Evolutionary conservation across 495 filamentous ascomycete genomes (phyloP).

Genomic region (Hamigera avellanea): DNA sequence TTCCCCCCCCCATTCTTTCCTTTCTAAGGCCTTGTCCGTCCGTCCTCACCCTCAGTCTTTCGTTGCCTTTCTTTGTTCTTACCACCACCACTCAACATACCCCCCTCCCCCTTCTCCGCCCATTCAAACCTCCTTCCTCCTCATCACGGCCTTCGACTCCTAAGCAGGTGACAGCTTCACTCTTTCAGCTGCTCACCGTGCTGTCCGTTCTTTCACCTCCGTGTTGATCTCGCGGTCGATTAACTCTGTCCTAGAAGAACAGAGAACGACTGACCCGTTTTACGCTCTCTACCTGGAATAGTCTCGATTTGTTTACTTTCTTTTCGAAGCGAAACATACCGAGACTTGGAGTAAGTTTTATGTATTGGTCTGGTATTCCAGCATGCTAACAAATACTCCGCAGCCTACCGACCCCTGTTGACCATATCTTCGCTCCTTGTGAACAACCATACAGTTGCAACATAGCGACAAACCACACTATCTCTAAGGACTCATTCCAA

Average conservation of each 20-base stretch:
- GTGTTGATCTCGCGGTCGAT: slow-evolving; percentile 6
- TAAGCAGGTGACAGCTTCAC: slow-evolving; percentile 66
- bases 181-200: slow-evolving; percentile 60
- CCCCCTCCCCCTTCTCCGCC: slow-evolving; percentile 25
- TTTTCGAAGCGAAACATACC: background rate
- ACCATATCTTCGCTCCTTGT: background rate
- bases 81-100: slow-evolving; percentile 35
- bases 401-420: slow-evolving; percentile 1
- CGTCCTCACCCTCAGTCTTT: slow-evolving; percentile 14
- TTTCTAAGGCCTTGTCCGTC: slow-evolving; percentile 8
- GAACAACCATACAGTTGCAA: background rate
- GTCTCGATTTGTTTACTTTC: background rate
- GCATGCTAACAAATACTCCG: background rate
- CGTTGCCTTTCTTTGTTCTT: slow-evolving; percentile 30
- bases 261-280: background rate
- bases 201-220: slow-evolving; percentile 39
- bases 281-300: slow-evolving; percentile 1
- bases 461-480: background rate
- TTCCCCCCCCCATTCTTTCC: slow-evolving; percentile 5
- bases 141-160: slow-evolving; percentile 15
- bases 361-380: background rate
- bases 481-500: slow-evolving; percentile 1
- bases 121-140: slow-evolving; percentile 15
- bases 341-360: background rate
- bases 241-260: background rate